Percentiles rank a stretch among this genome's conserved stretches.
These are phyloP conservation scores for Diatrype stigma DNA, from an alignment of 2,329 filamentous ascomycete species.

Conservation along the genomic window DNA sequence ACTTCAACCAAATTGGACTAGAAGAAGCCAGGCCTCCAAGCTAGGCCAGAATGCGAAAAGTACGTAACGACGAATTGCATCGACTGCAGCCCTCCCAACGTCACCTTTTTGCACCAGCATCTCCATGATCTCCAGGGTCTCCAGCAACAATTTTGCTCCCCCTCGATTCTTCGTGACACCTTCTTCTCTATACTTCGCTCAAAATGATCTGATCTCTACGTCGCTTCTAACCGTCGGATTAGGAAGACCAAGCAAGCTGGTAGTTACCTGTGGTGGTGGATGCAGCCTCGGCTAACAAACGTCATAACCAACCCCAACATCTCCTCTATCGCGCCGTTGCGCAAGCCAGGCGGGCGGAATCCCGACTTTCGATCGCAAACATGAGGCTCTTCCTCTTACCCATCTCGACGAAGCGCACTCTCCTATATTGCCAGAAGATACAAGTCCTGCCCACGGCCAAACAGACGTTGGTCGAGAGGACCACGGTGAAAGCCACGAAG, in stretches of 20 bases:
- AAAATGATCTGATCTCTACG: background rate
- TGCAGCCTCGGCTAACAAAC: no score
- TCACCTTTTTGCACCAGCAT: background rate
- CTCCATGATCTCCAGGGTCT: no score
- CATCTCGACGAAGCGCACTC: constrained; percentile 82
- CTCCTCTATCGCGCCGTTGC: background rate
- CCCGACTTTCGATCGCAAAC: constrained; percentile 10
- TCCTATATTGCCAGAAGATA: constrained; percentile 85
- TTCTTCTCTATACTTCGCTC: background rate
- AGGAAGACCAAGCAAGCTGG: no score
- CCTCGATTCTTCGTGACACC: no score
- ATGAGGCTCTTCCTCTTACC: constrained; percentile 96
- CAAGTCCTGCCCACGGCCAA: constrained; percentile 50
- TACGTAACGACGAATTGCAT: no score
- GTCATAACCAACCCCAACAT: background rate
- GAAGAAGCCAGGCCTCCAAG: background rate
- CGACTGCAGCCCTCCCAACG: background rate
- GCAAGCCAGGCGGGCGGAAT: background rate
- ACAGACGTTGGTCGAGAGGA: constrained; percentile 60
- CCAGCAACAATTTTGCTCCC: no score
- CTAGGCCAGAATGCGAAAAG: background rate
- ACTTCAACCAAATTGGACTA: background rate
- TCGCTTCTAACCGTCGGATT: no score
- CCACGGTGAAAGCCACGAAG: constrained; percentile 65
- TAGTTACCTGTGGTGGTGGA: no score